Base-by-base conservation (phyloP, 2,329 filamentous ascomycete genomes). In the Truncatella angustata region DNA sequence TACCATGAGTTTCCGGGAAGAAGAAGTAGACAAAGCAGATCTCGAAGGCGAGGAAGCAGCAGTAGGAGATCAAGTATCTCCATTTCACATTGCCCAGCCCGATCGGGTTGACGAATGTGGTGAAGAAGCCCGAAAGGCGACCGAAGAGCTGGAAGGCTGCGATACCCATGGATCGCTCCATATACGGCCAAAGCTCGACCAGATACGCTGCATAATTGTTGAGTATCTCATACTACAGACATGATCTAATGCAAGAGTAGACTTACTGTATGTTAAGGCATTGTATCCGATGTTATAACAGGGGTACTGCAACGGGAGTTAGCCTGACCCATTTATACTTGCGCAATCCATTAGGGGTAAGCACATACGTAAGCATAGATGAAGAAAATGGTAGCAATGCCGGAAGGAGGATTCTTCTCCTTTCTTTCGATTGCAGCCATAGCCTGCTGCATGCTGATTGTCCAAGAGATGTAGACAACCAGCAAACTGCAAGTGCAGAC, bases 1-100 rank as follows among this genome's bases (percentile, higher is more conserved):
- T 80, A 54, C 90, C 90, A 55, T 87, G 87, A 0, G 90, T 95
- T 71, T 95, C 90, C 9, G 90, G 90, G 66, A 93, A 95, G 57
- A 92, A 78, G 69, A 91, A 88, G 71, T 86, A 94, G 47, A 94
- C 87, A 83, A 70, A 59, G 23, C 43, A 50, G 36, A 74, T 64
- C 59, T 76, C 72, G 32, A 74, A 70, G 2, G 64, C 62, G 11
- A 76, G 65, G 65, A 73, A 76, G 24, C 67, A 70, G 56, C 70
- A 72, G 55, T 75, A 76, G 9, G 73, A 71, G 24, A 72, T 70
- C 32, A 75, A 66, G 54, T 74, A 76, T 28, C 66, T 68, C 73
- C 73, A 76, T 47, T 66, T 59, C 20, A 70, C 66, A 16, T 66
- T 66, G 10, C 62, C 52, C 2, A 76, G 67, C 0, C 72, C 73